Percentiles rank a stretch among this genome's conserved stretches.
phyloP scores from a whole-genome alignment of 352 stramenopile species.

The Aphanomyces cochlioides region DNA sequence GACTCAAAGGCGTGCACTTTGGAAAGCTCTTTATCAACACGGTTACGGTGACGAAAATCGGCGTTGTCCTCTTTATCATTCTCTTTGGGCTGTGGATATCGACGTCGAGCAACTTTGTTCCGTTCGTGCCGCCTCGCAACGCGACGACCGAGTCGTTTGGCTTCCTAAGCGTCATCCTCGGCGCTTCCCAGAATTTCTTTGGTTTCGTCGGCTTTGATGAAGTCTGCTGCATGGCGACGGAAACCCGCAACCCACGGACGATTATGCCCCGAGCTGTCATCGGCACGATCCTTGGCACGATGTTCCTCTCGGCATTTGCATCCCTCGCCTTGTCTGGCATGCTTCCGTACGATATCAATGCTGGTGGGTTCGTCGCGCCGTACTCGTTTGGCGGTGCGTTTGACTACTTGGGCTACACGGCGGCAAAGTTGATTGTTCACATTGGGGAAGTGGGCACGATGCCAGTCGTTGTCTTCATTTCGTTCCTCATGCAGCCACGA shows the following conservation, averaged over 20 bases:
- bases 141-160: conserved; percentile 33
- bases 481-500: conserved; percentile 90
- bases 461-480: conserved; percentile 91
- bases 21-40: conserved; percentile 87
- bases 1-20: conserved; percentile 82
- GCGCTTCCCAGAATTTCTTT: conserved; percentile 73
- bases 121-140: conserved; percentile 56
- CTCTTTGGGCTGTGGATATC: conserved; percentile 79
- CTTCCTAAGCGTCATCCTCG: conserved; percentile 46
- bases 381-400: conserved; percentile 35
- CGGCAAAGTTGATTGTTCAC: conserved; percentile 48
- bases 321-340: conserved; percentile 70
- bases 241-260: conserved; percentile 41
- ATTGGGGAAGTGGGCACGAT: conserved; percentile 86
- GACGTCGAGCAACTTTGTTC: conserved; percentile 72
- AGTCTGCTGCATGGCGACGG: conserved; percentile 58
- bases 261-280: conserved; percentile 62
- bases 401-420: conserved; percentile 31
- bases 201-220: conserved; percentile 82
- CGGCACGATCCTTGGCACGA: conserved; percentile 52
- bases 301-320: conserved; percentile 36
- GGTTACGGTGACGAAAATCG: conserved; percentile 76
- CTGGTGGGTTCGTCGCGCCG: no score
- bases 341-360: conserved; percentile 26
- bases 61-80: conserved; percentile 91